Conservation (phyloP, 768 basidiomycete species). For the Sporobolomyces roseus region DNA sequence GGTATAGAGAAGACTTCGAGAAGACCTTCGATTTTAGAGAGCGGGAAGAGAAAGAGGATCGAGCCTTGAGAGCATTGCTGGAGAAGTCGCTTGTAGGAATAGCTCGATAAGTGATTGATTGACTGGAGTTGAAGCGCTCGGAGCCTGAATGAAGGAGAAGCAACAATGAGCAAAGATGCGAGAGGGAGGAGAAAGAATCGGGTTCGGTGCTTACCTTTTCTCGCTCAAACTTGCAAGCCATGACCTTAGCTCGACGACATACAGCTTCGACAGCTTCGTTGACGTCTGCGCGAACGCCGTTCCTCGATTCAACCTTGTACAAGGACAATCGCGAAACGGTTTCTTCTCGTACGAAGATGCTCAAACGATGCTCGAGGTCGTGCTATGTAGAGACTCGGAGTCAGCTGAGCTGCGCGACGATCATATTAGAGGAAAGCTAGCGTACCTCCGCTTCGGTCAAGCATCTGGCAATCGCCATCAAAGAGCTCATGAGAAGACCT, state of each 20-base stretch:
- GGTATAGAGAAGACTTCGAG: not conserved
- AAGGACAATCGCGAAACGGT: conserved; percentile 68
- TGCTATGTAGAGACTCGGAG: conserved; percentile 55
- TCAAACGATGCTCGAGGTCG: conserved; percentile 86
- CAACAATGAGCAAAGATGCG: not conserved
- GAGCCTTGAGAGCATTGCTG: conserved; percentile 77
- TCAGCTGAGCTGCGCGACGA: not conserved
- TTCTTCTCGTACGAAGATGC: conserved; percentile 88
- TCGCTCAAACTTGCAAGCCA: conserved; percentile 81
- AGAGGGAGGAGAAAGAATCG: too few species aligned
- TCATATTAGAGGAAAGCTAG: conserved; percentile 5
- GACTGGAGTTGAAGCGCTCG: conserved; percentile 48
- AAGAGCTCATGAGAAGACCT: conserved; percentile 76
- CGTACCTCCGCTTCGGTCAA: conserved; percentile 85
- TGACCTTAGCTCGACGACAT: conserved; percentile 71
- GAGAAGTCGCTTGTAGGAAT: conserved; percentile 80
- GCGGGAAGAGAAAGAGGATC: conserved; percentile 79
- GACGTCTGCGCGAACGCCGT: conserved; percentile 51
- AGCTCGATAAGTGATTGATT: conserved; percentile 76
- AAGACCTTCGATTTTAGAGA: conserved; percentile 52
- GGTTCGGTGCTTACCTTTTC: conserved; percentile 61
- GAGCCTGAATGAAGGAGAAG: conserved; percentile 44
- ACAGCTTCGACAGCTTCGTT: conserved; percentile 64
- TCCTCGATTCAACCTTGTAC: conserved; percentile 58
- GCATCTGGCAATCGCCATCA: conserved; percentile 85